Base-by-base conservation (phyloP, 441 rosid genomes). In the Metrosideros polymorpha region DNA sequence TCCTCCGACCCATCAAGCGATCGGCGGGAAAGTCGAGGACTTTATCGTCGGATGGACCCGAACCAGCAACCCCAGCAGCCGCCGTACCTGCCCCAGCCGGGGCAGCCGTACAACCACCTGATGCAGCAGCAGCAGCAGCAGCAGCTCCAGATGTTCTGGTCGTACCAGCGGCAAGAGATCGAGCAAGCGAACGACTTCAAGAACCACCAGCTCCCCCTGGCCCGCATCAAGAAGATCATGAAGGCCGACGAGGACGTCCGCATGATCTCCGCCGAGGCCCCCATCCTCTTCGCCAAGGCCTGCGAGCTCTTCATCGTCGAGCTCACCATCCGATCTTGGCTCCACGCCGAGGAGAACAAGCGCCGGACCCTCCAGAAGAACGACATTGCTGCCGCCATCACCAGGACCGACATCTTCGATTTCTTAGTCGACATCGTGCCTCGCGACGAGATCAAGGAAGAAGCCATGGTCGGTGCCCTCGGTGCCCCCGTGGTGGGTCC, bases 201-300 rank as follows among this genome's bases (percentile, higher is more conserved):
- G 91, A 97, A 97, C 93, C 98, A 97, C 88, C 99, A 93, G 92
- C 94, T 97, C 47, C 99, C 99, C 14, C 94, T 97, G 42, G 99
- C 99, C 19, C 91, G 99, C 82, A 97, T 97, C 92, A 96, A 96
- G 93, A 97, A 95, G 94, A 97, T 97, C 90, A 97, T 97, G 99
- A 96, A 97, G 89, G 99, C 99, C 51, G 98, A 97, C 84, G 99
- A 97, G 87, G 99, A 97, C 86, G 99, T 97, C 50, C 99, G 99
- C 83, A 97, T 97, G 99, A 97, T 97, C 94, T 95, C 99, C 18
- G 99, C 99, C 25, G 99, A 97, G 90, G 99, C 98, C 8, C 99
- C 99, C 56, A 93, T 97, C 87, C 92, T 97, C 51, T 96, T 97
- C 88, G 93, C 99, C 51, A 97, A 97, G 88, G 99, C 99, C 57